phyloP scores from a whole-genome alignment of 208 protist genomes.

The Trypanosoma grayi region DNA sequence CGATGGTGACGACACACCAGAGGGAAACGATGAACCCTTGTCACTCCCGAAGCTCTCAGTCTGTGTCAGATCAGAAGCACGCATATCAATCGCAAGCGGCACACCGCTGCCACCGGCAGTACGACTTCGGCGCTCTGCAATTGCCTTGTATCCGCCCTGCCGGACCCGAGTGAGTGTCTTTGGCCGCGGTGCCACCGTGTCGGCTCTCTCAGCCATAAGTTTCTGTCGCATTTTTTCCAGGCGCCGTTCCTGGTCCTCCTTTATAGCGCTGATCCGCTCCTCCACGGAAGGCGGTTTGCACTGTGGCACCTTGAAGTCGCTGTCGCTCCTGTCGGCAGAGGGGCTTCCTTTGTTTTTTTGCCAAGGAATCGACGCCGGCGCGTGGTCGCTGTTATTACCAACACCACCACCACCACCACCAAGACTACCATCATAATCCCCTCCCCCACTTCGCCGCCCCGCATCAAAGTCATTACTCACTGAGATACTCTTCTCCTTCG shows the following conservation, averaged over 20 bases:
- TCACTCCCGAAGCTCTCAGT: not conserved
- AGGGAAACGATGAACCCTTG: not conserved
- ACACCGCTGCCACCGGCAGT: not conserved
- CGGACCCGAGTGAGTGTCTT: conserved; percentile 50
- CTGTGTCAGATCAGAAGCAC: not conserved
- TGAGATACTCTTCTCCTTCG: not conserved
- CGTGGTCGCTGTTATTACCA: no score
- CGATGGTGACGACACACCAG: not conserved
- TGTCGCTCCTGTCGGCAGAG: not conserved
- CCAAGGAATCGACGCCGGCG: not conserved
- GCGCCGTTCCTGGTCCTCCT: conserved; percentile 44
- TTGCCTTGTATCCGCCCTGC: conserved; percentile 41
- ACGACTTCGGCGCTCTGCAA: conserved; percentile 2
- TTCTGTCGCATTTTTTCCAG: conserved; percentile 44
- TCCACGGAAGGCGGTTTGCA: conserved; percentile 15
- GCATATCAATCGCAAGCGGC: conserved; percentile 8
- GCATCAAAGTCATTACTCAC: not conserved
- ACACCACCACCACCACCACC: not conserved
- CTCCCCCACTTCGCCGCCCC: not conserved
- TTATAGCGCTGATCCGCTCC: conserved; percentile 27
- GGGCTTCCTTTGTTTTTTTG: not conserved
- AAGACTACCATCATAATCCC: not conserved
- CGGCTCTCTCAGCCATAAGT: conserved; percentile 32
- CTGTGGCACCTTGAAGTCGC: not conserved
- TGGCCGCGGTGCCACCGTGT: conserved; percentile 59